Conservation (phyloP, 257 asterid genomes). For the Forsythia viridissima region DNA sequence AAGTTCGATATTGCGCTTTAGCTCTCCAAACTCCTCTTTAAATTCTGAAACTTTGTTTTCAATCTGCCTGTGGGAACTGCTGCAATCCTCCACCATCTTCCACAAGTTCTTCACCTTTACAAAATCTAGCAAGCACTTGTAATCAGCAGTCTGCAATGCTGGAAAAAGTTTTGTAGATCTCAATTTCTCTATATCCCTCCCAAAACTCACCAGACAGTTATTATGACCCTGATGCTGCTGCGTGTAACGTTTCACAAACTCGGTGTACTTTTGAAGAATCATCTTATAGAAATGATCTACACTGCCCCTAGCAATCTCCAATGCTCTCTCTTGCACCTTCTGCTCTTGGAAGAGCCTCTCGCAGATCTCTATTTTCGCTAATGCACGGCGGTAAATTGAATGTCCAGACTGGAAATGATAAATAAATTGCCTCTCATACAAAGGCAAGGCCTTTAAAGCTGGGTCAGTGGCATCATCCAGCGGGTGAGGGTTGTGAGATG, state of each 20-base stretch:
- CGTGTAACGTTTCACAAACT: conserved; percentile 65
- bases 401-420: conserved; percentile 85
- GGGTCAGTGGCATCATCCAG: conserved; percentile 92
- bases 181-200: conserved; percentile 81
- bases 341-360: conserved; percentile 75
- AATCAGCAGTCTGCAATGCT: conserved; percentile 51
- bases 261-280: conserved; percentile 71
- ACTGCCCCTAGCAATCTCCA: conserved; percentile 86
- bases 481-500: conserved; percentile 63
- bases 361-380: conserved; percentile 53
- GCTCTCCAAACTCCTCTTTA: conserved; percentile 82
- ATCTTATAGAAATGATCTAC: conserved; percentile 79
- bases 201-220: conserved; percentile 62
- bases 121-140: conserved; percentile 80
- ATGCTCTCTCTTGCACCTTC: conserved; percentile 89
- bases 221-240: conserved; percentile 80
- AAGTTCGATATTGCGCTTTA: conserved; percentile 68
- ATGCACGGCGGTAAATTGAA: conserved; percentile 64
- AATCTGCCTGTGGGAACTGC: conserved; percentile 84
- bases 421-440: conserved; percentile 86
- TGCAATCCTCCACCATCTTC: conserved; percentile 79
- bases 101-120: conserved; percentile 83
- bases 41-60: conserved; percentile 86
- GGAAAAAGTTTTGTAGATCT: conserved; percentile 74
- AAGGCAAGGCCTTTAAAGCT: conserved; percentile 82